Evolutionary conservation across 495 filamentous ascomycete genomes (phyloP).

Genomic region (Penicillium mononematosum): DNA sequence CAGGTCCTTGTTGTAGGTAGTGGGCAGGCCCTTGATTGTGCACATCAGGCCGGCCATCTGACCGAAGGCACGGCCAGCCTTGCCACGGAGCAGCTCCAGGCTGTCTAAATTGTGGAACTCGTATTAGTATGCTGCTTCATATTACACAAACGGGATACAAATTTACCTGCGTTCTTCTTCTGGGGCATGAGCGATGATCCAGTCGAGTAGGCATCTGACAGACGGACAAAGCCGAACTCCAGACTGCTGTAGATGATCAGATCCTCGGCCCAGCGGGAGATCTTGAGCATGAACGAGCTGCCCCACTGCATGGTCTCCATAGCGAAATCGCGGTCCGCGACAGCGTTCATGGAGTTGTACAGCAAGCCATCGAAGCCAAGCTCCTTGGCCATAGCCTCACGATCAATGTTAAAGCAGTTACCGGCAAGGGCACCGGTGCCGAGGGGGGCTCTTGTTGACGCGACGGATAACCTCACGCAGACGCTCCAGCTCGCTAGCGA

Average conservation of each 20-base stretch:
- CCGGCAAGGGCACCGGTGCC: conserved; percentile 88
- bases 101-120: conserved; percentile 56
- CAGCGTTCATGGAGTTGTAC: conserved; percentile 80
- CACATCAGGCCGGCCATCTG: conserved; percentile 87
- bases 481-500: conserved; percentile 75
- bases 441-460: conserved; percentile 73
- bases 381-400: conserved; percentile 83
- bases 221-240: conserved; percentile 79
- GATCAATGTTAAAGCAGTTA: conserved; percentile 87
- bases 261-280: conserved; percentile 86
- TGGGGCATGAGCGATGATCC: conserved; percentile 90
- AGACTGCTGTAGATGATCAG: conserved; percentile 81
- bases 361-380: conserved; percentile 81
- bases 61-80: conserved; percentile 79
- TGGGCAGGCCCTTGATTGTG: conserved; percentile 84
- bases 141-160: not conserved
- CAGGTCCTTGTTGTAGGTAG: conserved; percentile 92
- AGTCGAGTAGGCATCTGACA: conserved; percentile 85
- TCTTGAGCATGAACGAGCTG: conserved; percentile 77
- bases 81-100: conserved; percentile 85
- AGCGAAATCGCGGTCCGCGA: conserved; percentile 85
- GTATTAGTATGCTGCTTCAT: not conserved
- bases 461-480: conserved; percentile 71
- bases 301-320: conserved; percentile 92
- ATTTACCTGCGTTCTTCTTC: conserved; percentile 60